Base-by-base conservation (phyloP, 352 stramenopile genomes). In the Pythium aristosporum region DNA sequence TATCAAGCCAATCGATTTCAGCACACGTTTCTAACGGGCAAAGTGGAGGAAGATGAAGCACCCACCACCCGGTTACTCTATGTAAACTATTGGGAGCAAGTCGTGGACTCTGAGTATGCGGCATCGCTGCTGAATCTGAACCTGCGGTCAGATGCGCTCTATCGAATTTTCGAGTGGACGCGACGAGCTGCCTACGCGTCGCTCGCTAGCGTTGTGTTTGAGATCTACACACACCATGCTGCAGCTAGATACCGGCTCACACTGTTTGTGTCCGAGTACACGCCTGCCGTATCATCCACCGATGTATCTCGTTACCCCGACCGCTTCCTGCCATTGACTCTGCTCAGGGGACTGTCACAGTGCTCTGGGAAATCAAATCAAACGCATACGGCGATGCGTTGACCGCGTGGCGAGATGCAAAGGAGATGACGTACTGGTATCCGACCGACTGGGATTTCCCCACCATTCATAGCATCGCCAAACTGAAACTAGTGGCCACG, bases 381-480 rank as follows among this genome's bases (percentile, higher is more conserved):
- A 13, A 39, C 34, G 11, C 34, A 13, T 39, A 4, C 34, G 8
- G 8, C 11, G 34, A 10, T 39, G 34, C 34, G 34, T 39, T 20
- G 28, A 41, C 8, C 25, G 47, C 2, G 30, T 42, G 49, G 25
- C 7, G 51, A 53, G 61, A 68, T 43, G 47, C 70, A 44, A 55
- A 67, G 3, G 62, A 57, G 25, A 44, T 59, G 34, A 43, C 41
- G 42, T 73, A 71, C 48, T 71, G 67, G 62, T 68, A 63, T 71
- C 62, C 61, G 41, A n/a, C 36, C 16, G 70, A 48, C 52, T 8
- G 68, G 34, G 46, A 74, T 72, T 71, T 71, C 34, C 68, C 51
- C 5, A 68, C 58, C 50, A 64, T 72, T 52, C 50, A 68, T 43
- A 69, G 63, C 47, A 71, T 67, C 25, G 63, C 63, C n/a, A 71